phyloP scores from a whole-genome alignment of 2,329 filamentous ascomycete genomes.

The Decorospora gaudefroyi region DNA sequence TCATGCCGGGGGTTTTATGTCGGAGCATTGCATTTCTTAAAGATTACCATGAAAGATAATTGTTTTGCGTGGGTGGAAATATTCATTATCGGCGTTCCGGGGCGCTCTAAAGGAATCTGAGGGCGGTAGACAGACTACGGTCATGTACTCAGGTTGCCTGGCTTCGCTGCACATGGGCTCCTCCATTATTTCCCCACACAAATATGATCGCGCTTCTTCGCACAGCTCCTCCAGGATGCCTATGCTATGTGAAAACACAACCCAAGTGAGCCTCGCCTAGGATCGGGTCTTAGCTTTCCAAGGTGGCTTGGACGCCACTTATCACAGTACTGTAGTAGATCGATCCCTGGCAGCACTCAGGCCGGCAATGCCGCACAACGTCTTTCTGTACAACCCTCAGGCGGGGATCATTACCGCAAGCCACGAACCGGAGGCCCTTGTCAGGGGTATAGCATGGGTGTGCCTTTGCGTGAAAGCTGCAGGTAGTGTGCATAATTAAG shows the following conservation, averaged over 20 bases:
- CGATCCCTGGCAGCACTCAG: constrained; percentile 12
- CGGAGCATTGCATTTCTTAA: background rate
- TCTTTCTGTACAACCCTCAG: constrained; percentile 26
- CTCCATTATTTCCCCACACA: constrained; percentile 3
- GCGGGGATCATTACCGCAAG: constrained; percentile 23
- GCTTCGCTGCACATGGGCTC: constrained; percentile 11
- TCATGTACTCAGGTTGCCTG: constrained; percentile 15
- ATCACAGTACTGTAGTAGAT: too few species aligned
- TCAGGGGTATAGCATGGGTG: constrained; percentile 20
- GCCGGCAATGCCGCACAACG: constrained; percentile 28
- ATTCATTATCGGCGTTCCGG: constrained; percentile 26
- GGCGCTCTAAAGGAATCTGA: constrained; percentile 7
- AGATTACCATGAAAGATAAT: constrained; percentile 7
- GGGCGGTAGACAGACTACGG: constrained; percentile 17
- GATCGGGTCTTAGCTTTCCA: background rate
- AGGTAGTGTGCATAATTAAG: constrained; percentile 15
- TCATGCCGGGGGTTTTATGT: background rate
- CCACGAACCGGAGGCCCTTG: constrained; percentile 17
- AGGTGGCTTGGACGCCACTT: constrained; percentile 15
- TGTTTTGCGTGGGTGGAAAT: constrained; percentile 13
- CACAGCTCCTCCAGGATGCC: background rate
- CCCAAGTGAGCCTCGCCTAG: constrained; percentile 1
- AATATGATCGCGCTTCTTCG: constrained; percentile 13
- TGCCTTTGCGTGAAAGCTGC: constrained; percentile 21
- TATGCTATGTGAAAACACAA: background rate